Base-by-base conservation (phyloP, 139 green algal genomes). In the Coccomyxa sp. region DNA sequence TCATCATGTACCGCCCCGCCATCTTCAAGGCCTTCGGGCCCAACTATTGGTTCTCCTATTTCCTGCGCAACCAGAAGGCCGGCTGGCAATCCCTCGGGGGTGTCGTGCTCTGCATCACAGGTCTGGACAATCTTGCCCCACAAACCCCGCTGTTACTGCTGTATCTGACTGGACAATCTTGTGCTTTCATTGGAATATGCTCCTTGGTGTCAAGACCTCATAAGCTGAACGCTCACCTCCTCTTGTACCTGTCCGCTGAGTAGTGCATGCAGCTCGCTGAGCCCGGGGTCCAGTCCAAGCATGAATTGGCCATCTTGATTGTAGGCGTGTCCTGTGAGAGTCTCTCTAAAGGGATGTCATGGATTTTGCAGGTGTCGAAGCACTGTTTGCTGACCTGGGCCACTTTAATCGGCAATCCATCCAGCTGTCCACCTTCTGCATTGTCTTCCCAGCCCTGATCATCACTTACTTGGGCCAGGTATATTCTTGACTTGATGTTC, bases 361-460 rank as follows among this genome's bases (percentile, higher is more conserved):
- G 14, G 60, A 28, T 21, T 68, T 71, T 71, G 63, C 79, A 83
- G 83, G 83, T 13, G 81, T 86, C 0, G 92, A 95, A 87, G 92
- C 92, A 27, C 89, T 94, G 81, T 95, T 90, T 85, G 91, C 91
- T 14, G 92, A 94, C 81, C 32, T 94, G 81, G 91, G 92, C 13
- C 92, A 95, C 83, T 94, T 95, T 82, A 87, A 76, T 18, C 18
- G 58, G 28, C 23, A 21, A 0, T 81, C 87, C 67, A 87, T 94
- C 45, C 80, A 81, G 85, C 79, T 86, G 27, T 80, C 58, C 51
- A 82, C 81, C n/a, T 0, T 86, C 12, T 27, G 16, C n/a, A 11
- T 91, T 30, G 88, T 89, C 18, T 95, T 90, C 84, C 92, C 92
- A 28, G 89, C 85, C 31, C 86, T 95, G 23, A 58, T 91, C 0